Percentiles rank a stretch among this genome's conserved stretches.
Conservation (phyloP, 768 basidiomycete genomes). For the Lanmaoa rubissima region DNA sequence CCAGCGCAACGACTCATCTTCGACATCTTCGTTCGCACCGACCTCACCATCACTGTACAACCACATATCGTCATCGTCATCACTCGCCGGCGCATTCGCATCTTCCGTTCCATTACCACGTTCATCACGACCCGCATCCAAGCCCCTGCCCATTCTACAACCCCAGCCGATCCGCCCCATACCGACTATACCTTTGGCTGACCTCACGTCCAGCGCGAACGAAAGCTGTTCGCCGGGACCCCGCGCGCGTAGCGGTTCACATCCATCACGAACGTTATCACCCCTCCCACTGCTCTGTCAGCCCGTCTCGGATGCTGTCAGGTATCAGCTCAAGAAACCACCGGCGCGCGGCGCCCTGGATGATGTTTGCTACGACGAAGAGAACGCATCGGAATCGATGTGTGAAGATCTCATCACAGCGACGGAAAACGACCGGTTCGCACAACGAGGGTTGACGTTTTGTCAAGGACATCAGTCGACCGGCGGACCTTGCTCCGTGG, state of each 20-base stretch:
- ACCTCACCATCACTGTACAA: slow-evolving; percentile 20
- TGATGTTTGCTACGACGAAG: slow-evolving; percentile 11
- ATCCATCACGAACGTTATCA: slow-evolving; percentile 17
- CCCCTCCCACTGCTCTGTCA: slow-evolving; percentile 35
- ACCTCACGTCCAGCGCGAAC: slow-evolving; percentile 24
- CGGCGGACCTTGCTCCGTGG: slow-evolving; percentile 17
- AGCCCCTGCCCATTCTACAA: slow-evolving; percentile 29
- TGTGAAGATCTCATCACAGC: slow-evolving; percentile 18
- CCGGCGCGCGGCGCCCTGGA: not conserved
- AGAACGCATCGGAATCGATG: slow-evolving; percentile 14
- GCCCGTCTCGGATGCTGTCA: slow-evolving; percentile 32
- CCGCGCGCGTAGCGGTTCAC: not conserved
- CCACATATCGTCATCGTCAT: slow-evolving; percentile 20
- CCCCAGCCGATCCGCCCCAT: slow-evolving; percentile 36
- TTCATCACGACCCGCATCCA: slow-evolving; percentile 13
- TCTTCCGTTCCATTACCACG: slow-evolving; percentile 13
- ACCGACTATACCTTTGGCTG: slow-evolving; percentile 32
- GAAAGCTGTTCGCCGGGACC: slow-evolving; percentile 10
- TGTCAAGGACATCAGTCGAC: slow-evolving; percentile 13
- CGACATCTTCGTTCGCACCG: slow-evolving; percentile 20
- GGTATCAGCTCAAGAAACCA: slow-evolving; percentile 28
- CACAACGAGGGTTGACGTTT: slow-evolving; percentile 16
- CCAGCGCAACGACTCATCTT: slow-evolving; percentile 22
- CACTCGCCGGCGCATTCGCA: slow-evolving; percentile 29
- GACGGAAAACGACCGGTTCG: slow-evolving; percentile 14